Evolutionary conservation across 768 basidiomycete species (phyloP).

Genomic region (Tulasnella sp.): DNA sequence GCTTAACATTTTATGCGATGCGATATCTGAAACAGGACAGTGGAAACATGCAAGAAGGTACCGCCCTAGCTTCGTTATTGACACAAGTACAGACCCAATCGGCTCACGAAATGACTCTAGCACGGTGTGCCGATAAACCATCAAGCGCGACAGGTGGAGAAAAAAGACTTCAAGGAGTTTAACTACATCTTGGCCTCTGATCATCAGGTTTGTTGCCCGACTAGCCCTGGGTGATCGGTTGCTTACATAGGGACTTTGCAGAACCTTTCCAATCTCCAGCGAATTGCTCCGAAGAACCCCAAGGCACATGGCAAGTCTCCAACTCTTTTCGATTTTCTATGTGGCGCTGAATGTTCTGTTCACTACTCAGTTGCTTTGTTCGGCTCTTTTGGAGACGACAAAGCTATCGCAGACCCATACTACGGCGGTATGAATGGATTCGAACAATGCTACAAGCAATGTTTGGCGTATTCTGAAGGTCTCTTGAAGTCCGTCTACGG

Average conservation of each 20-base stretch:
- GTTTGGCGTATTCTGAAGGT: slow-evolving; percentile 29
- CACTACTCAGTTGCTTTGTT: slow-evolving; percentile 25
- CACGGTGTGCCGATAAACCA: slow-evolving; percentile 30
- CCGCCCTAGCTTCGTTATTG: background rate
- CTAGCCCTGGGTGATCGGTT: background rate
- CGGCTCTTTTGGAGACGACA: slow-evolving; percentile 31
- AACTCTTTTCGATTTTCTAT: background rate
- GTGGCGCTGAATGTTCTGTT: background rate
- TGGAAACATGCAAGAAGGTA: slow-evolving; percentile 30
- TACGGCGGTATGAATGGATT: slow-evolving; percentile 30
- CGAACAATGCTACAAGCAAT: slow-evolving; percentile 30
- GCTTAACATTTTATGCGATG: background rate
- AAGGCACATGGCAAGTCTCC: slow-evolving; percentile 24
- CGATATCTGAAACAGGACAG: slow-evolving; percentile 18
- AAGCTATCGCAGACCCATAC: slow-evolving; percentile 30
- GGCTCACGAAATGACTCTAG: background rate
- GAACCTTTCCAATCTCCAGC: slow-evolving; percentile 30
- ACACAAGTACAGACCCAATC: background rate
- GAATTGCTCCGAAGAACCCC: slow-evolving; percentile 29
- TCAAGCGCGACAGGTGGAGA: slow-evolving; percentile 25
- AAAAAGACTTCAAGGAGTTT: slow-evolving; percentile 28
- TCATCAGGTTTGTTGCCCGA: slow-evolving; percentile 24
- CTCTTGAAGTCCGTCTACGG: slow-evolving; percentile 24
- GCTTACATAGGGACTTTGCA: background rate
- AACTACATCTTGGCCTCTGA: slow-evolving; percentile 31